A percentile compares a stretch with the other conserved stretches of the same genome.
Evolutionary conservation across 192 early-diverging fungal genomes (phyloP).

Genomic region (Thamnidium elegans): DNA sequence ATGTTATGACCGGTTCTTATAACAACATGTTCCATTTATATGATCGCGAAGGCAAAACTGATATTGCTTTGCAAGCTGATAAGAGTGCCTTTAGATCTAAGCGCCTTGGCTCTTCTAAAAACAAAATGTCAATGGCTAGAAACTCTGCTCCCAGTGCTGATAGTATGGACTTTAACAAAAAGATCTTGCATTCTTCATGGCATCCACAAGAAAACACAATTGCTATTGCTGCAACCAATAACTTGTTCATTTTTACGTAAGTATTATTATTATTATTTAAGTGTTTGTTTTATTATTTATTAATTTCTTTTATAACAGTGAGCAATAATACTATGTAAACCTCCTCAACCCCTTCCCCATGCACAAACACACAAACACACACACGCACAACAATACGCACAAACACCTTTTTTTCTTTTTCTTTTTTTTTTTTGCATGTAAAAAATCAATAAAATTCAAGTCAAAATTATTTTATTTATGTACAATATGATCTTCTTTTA

Average conservation of each 20-base stretch:
- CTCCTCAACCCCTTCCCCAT: too few species aligned
- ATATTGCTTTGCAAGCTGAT: conserved; percentile 92
- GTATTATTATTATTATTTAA: background rate
- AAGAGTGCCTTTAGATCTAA: conserved; percentile 98
- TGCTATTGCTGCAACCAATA: conserved; percentile 91
- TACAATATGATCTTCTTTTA: too few species aligned
- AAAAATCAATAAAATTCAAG: too few species aligned
- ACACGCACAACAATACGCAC: too few species aligned
- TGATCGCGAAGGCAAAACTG: conserved; percentile 72
- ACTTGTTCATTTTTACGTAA: conserved; percentile 79
- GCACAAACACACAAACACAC: too few species aligned
- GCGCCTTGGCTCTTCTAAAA: conserved; percentile 63
- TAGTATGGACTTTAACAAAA: conserved; percentile 81
- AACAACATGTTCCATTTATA: conserved; percentile 99
- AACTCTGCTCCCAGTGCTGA: conserved; percentile 56
- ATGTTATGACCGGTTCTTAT: conserved; percentile 93
- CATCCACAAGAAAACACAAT: conserved; percentile 91
- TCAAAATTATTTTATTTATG: too few species aligned
- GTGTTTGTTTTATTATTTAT: background rate
- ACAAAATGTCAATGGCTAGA: conserved; percentile 56
- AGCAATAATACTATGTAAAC: conserved; percentile 1
- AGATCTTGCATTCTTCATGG: conserved; percentile 93
- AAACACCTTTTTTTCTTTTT: too few species aligned
- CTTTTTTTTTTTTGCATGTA: too few species aligned
- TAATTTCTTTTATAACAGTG: background rate